Conservation (phyloP, 805 yeast genomes). For the Monosporozyma servazzii region DNA sequence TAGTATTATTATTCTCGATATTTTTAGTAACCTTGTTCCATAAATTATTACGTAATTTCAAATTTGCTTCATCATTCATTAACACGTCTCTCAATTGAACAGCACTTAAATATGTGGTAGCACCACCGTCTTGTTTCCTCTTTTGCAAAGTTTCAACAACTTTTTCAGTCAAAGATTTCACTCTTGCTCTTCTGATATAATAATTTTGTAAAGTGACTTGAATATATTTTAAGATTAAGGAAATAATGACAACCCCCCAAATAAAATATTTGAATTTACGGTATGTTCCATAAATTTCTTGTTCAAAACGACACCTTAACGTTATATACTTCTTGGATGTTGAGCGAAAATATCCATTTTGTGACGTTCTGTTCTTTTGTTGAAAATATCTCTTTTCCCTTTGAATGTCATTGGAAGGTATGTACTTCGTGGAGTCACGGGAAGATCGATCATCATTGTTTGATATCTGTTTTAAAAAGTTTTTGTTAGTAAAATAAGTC, state of each 20-base stretch:
- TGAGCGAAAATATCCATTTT: slow-evolving; percentile 56
- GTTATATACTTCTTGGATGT: slow-evolving; percentile 57
- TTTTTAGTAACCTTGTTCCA: slow-evolving; percentile 51
- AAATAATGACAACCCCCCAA: slow-evolving; percentile 6
- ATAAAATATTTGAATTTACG: slow-evolving; percentile 19
- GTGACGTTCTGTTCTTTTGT: slow-evolving; percentile 4
- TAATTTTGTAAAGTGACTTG: slow-evolving; percentile 32
- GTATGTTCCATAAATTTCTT: slow-evolving; percentile 37
- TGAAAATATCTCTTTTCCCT: slow-evolving; percentile 32
- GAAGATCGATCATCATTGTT: slow-evolving; percentile 30
- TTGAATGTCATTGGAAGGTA: slow-evolving; percentile 33
- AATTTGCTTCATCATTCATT: slow-evolving; percentile 29
- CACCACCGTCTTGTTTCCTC: slow-evolving; percentile 22
- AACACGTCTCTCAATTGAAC: slow-evolving; percentile 66
- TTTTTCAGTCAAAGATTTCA: slow-evolving; percentile 39
- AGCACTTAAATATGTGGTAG: slow-evolving; percentile 47
- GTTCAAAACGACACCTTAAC: slow-evolving; percentile 46
- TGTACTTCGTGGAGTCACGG: slow-evolving; percentile 28
- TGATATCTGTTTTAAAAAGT: slow-evolving; percentile 15
- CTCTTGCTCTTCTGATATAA: slow-evolving; percentile 33
- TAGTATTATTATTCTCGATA: slow-evolving; percentile 53
- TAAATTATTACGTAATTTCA: slow-evolving; percentile 33
- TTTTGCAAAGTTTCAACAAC: slow-evolving; percentile 43
- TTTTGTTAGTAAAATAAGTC: background rate
- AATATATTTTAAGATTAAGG: slow-evolving; percentile 17